Evolutionary conservation across 202 grass and related monocot genomes (phyloP), one percentile per base, ranked within the genome.

Genomic region (Musa balbisiana): DNA sequence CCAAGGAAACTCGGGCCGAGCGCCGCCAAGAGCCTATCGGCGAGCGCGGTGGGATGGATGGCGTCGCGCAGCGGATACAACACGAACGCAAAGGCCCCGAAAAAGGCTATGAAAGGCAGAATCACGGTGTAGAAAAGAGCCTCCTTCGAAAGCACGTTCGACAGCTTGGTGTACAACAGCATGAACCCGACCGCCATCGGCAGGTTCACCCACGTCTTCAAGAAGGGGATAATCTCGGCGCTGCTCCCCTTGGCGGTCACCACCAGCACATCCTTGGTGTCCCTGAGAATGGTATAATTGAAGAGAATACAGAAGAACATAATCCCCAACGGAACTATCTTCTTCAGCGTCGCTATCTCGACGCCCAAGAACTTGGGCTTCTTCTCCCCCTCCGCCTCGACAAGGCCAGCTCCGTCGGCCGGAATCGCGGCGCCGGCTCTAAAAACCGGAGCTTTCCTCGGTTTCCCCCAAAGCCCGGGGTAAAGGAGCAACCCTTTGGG

Each of bases 271-370:
- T 76, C 74, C 43, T 76, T 76, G 11, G 74, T 76, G 49, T 76
- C 74, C 49, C 74, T 76, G 11, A 76, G 74, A 60, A 76, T 76
- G n/a, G 74, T 76, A 64, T 76, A 76, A 52, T 76, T 76, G 59
- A 76, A 76, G 1, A 76, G 74, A 52, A 76, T 76, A 65, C 74
- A 76, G 59, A 76, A 76, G 74, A 76, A 76, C 74, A 76, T 76
- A 19, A 76, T 0, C 13, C 74, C 74, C 58, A 76, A 49, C n/a
- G 74, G 74, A 52, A 76, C 26, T 9, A 77, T 77, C 75, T 77
- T 77, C 60, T 65, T 77, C 4, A 77, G 49, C 8, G 75, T 77
- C 62, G 14, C 4, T 23, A 66, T 20, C 43, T 77, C 75, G 62
- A 77, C 2, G 27, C 75, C 75, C 60, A 77, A 53, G 12, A 77